phyloP scores from a whole-genome alignment of 202 grass and related monocot species.

The Zizania palustris region DNA sequence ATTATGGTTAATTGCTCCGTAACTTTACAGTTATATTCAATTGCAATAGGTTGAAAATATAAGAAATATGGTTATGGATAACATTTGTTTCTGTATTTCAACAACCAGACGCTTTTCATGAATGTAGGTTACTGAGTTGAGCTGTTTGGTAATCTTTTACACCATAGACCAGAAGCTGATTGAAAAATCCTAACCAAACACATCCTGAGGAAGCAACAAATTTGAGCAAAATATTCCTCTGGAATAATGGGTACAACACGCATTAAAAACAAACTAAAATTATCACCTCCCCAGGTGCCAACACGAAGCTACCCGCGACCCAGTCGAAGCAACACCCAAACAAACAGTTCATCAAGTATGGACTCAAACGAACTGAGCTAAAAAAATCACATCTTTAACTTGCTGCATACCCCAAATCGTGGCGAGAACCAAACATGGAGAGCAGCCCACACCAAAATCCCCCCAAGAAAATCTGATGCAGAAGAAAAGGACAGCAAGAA shows the following conservation, averaged over 20 bases:
- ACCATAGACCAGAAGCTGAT: too few relatives aligned
- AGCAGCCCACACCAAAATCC: not conserved
- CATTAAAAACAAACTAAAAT: not conserved
- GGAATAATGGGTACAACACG: not conserved
- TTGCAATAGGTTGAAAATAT: too few relatives aligned
- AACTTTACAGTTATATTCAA: too few relatives aligned
- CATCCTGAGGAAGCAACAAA: not conserved
- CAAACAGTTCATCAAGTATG: not conserved
- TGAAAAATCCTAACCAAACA: too few relatives aligned
- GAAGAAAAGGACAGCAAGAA: not conserved
- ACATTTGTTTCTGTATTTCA: too few relatives aligned
- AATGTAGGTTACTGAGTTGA: too few relatives aligned
- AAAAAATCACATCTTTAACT: not conserved
- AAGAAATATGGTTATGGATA: too few relatives aligned
- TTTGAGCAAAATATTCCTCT: not conserved
- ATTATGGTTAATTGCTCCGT: too few relatives aligned
- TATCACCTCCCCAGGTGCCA: not conserved
- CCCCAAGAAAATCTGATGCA: not conserved
- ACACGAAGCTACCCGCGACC: not conserved
- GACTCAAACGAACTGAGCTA: not conserved
- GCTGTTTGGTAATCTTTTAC: too few relatives aligned
- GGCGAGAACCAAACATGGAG: not conserved
- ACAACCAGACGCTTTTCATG: too few relatives aligned
- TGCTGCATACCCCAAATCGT: not conserved
- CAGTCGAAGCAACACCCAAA: not conserved